phyloP scores from a whole-genome alignment of 441 rosid genomes.

The Hypseocharis bilobata region DNA sequence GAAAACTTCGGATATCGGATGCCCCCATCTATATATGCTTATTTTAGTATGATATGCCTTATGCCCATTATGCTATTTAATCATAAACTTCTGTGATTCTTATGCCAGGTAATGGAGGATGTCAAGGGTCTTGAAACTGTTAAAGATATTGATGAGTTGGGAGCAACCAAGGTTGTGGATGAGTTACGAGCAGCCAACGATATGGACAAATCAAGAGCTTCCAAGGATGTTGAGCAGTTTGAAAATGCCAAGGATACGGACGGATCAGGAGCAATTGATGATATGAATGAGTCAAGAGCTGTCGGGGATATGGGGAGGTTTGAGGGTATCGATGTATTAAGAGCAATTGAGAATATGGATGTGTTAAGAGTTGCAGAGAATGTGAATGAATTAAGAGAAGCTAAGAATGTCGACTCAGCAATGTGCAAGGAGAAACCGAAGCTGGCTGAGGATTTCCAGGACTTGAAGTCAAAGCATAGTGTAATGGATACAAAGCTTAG shows the following conservation, averaged over 20 bases:
- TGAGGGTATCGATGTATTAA: neutral
- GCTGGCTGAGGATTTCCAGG: conserved; percentile 24
- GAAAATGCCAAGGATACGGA: conserved; percentile 13
- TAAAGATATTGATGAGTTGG: conserved; percentile 13
- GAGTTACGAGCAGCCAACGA: neutral
- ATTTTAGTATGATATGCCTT: neutral
- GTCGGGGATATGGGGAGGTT: neutral
- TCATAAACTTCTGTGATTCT: neutral
- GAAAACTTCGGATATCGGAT: neutral
- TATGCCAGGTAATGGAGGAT: conserved; percentile 26
- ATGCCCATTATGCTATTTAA: neutral
- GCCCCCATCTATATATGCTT: neutral
- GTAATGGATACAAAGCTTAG: conserved; percentile 26
- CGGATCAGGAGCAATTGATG: conserved; percentile 14
- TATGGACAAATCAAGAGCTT: neutral
- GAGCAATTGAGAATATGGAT: neutral
- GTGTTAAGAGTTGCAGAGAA: neutral
- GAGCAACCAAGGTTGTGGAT: neutral
- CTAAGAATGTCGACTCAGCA: neutral
- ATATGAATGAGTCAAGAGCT: neutral
- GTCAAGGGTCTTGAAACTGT: conserved; percentile 14
- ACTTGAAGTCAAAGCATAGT: conserved; percentile 28
- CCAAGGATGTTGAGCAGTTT: conserved; percentile 8
- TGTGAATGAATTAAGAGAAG: neutral
- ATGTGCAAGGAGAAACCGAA: conserved; percentile 7